Conservation (phyloP, 257 asterid species). For the Penstemon davidsonii region DNA sequence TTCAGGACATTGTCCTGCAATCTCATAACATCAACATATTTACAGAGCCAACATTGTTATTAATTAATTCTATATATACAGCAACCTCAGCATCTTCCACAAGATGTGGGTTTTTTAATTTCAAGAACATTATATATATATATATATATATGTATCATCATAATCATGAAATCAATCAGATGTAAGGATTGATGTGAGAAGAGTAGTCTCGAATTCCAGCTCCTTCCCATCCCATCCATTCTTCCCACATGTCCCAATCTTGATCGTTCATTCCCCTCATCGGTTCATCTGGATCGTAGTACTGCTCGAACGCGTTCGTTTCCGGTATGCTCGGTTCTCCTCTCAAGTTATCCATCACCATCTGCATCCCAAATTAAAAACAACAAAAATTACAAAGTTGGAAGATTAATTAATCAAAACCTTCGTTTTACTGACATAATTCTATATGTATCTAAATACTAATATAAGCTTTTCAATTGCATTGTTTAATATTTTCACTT, state of each 20-base stretch:
- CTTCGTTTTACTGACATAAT: too few relatives aligned
- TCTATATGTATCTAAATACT: too few relatives aligned
- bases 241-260: conserved; percentile 87
- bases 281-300: conserved; percentile 36
- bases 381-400: background rate
- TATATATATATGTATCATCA: background rate
- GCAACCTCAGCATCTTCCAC: conserved; percentile 39
- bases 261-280: conserved; percentile 58
- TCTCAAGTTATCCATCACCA: conserved; percentile 66
- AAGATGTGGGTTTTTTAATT: conserved; percentile 31
- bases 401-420: background rate
- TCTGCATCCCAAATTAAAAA: conserved; percentile 38
- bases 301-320: conserved; percentile 27
- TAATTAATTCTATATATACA: conserved; percentile 20
- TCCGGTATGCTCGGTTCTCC: conserved; percentile 35
- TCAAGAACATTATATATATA: background rate
- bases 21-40: conserved; percentile 7
- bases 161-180: conserved; percentile 32
- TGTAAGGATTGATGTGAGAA: conserved; percentile 80
- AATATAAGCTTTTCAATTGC: too few relatives aligned
- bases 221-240: conserved; percentile 99
- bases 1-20: background rate
- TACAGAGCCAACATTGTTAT: conserved; percentile 20
- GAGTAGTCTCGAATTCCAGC: conserved; percentile 86
- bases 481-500: too few relatives aligned